These are phyloP conservation scores for Pogostemon cablin DNA, from an alignment of 257 asterid genomes.

Conservation along the genomic window DNA sequence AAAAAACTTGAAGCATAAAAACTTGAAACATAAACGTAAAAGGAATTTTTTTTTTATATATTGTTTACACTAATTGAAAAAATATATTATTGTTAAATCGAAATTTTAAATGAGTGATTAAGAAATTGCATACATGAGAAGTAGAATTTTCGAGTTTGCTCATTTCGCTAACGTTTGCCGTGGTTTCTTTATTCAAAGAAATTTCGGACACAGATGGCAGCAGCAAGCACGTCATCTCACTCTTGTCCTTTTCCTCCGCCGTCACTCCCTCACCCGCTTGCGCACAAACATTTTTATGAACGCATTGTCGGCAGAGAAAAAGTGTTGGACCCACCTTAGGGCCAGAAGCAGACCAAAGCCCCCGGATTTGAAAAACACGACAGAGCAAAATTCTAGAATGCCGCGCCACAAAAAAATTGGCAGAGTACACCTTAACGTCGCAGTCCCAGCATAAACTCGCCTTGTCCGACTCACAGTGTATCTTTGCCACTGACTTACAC, in stretches of 20 bases:
- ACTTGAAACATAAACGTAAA: too few relatives aligned
- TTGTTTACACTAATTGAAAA: too few relatives aligned
- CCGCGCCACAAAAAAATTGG: slow-evolving; percentile 55
- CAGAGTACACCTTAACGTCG: slow-evolving; percentile 62
- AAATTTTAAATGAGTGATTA: too few relatives aligned
- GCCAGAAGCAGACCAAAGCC: slow-evolving; percentile 53
- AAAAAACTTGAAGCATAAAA: too few relatives aligned
- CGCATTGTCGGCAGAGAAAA: slow-evolving; percentile 41
- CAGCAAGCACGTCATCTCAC: slow-evolving; percentile 34
- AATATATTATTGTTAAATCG: too few relatives aligned
- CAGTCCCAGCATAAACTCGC: slow-evolving; percentile 62
- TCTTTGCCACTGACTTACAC: slow-evolving; percentile 40
- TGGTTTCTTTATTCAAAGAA: slow-evolving; percentile 33
- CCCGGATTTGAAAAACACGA: slow-evolving; percentile 43
- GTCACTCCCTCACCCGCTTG: background rate
- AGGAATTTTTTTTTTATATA: too few relatives aligned
- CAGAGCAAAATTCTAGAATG: slow-evolving; percentile 48
- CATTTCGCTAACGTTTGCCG: slow-evolving; percentile 1
- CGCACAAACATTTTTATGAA: background rate
- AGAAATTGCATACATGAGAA: slow-evolving; percentile 32
- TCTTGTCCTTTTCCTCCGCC: slow-evolving; percentile 32
- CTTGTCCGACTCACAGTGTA: slow-evolving; percentile 52
- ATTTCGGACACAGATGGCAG: slow-evolving; percentile 36
- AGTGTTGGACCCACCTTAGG: slow-evolving; percentile 30
- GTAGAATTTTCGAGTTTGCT: slow-evolving; percentile 30